phyloP scores from a whole-genome alignment of 495 filamentous ascomycete species.

The Margaritispora aquatica region DNA sequence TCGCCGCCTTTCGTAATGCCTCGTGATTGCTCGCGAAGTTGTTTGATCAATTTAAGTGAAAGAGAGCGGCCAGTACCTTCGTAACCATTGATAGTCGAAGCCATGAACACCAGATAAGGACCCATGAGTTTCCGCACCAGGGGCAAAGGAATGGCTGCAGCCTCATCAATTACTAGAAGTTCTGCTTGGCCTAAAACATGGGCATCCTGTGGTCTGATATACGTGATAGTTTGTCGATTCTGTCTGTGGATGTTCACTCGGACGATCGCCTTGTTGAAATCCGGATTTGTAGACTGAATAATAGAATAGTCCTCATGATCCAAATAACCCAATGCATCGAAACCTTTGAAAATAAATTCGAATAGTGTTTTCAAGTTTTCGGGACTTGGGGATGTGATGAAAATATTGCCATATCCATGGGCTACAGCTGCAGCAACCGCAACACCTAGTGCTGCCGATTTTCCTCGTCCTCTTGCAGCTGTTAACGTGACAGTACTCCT shows the following conservation, averaged over 20 bases:
- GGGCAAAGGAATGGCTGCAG: conserved; percentile 91
- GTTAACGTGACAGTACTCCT: conserved; percentile 90
- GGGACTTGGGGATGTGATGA: conserved; percentile 96
- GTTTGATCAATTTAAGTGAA: conserved; percentile 94
- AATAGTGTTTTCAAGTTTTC: conserved; percentile 99
- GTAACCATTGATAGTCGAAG: conserved; percentile 98
- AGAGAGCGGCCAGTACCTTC: conserved; percentile 95
- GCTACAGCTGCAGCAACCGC: conserved; percentile 91
- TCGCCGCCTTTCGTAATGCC: conserved; percentile 43
- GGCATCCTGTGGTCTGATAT: conserved; percentile 92
- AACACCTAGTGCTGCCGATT: conserved; percentile 91
- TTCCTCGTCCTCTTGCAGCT: conserved; percentile 91
- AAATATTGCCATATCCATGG: conserved; percentile 98
- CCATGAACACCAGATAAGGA: conserved; percentile 99
- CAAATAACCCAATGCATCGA: conserved; percentile 86
- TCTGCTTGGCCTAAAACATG: conserved; percentile 95
- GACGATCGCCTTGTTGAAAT: conserved; percentile 98
- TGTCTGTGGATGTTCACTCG: conserved; percentile 92
- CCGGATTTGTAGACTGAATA: conserved; percentile 95
- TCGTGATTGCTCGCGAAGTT: conserved; percentile 88
- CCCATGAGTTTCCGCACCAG: conserved; percentile 92
- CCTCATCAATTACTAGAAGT: conserved; percentile 94
- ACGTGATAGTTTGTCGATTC: conserved; percentile 97
- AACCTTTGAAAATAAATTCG: conserved; percentile 97
- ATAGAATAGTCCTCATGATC: conserved; percentile 98